phyloP scores from a whole-genome alignment of 176 grass and related monocot genomes.

The Lolium rigidum region DNA sequence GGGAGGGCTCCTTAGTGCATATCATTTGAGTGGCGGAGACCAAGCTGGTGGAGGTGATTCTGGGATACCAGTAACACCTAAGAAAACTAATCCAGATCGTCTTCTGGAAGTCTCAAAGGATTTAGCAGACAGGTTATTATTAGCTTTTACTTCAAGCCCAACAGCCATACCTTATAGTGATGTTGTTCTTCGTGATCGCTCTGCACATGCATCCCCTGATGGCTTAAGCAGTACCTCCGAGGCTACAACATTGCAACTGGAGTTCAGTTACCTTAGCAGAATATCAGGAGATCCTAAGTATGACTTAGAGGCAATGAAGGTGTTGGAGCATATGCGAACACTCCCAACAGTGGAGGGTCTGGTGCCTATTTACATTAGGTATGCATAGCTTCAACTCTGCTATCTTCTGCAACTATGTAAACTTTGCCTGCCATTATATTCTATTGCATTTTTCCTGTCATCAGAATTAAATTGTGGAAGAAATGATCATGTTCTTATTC shows the following conservation, averaged over 20 bases:
- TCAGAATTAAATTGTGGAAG: slow-evolving; percentile 26
- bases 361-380: slow-evolving; percentile 97
- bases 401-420: slow-evolving; percentile 26
- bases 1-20: slow-evolving; percentile 98
- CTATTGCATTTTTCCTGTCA: slow-evolving; percentile 19
- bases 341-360: slow-evolving; percentile 92
- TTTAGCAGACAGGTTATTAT: slow-evolving; percentile 81
- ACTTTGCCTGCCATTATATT: slow-evolving; percentile 16
- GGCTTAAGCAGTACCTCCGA: slow-evolving; percentile 96
- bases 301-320: slow-evolving; percentile 83
- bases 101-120: slow-evolving; percentile 83
- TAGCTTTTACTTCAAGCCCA: slow-evolving; percentile 89
- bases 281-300: slow-evolving; percentile 92
- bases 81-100: slow-evolving; percentile 57
- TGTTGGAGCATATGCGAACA: slow-evolving; percentile 82
- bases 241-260: slow-evolving; percentile 87
- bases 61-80: slow-evolving; percentile 60
- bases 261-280: slow-evolving; percentile 95
- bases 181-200: slow-evolving; percentile 80
- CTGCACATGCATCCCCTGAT: slow-evolving; percentile 84
- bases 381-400: slow-evolving; percentile 32
- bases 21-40: slow-evolving; percentile 79
- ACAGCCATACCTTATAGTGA: slow-evolving; percentile 95
- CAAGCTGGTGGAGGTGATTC: slow-evolving; percentile 43
- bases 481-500: slow-evolving; percentile 35